Evolutionary conservation across 352 stramenopile species (phyloP).

Genomic region (Aphanomyces invadans): DNA sequence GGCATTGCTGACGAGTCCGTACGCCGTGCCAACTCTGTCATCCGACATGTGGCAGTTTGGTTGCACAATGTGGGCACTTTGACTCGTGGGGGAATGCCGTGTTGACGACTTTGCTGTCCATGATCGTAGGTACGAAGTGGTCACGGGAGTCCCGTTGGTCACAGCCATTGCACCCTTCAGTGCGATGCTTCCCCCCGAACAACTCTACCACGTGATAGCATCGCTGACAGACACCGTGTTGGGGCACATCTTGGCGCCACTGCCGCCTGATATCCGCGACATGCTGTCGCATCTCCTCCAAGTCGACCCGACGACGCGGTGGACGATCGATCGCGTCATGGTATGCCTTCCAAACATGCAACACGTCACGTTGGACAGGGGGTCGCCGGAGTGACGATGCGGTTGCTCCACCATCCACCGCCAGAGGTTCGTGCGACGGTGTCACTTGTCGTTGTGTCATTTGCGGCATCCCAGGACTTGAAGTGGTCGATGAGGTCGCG

Average conservation of each 20-base stretch:
- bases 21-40: constrained; percentile 37
- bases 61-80: constrained; percentile 54
- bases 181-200: constrained; percentile 29
- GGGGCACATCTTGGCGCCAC: constrained; percentile 30
- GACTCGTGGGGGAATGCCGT: no score
- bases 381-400: not conserved
- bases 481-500: no score
- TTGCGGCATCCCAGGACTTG: no score
- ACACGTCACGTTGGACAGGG: not conserved
- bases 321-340: constrained; percentile 41
- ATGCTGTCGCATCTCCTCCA: constrained; percentile 42
- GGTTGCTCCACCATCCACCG: not conserved
- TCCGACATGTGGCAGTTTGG: constrained; percentile 74
- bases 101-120: no score
- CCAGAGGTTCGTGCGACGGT: constrained; percentile 26
- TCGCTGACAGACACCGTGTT: constrained; percentile 48
- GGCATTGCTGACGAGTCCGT: constrained; percentile 36
- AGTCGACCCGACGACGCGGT: constrained; percentile 40
- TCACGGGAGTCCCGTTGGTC: constrained; percentile 39
- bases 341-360: no score
- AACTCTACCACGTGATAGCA: constrained; percentile 48
- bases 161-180: constrained; percentile 43
- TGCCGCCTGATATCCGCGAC: constrained; percentile 30
- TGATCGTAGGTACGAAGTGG: constrained; percentile 45
- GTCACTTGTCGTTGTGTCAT: no score